These are phyloP conservation scores for Alliaria petiolata DNA, from an alignment of 345 rosid species.

Conservation along the genomic window DNA sequence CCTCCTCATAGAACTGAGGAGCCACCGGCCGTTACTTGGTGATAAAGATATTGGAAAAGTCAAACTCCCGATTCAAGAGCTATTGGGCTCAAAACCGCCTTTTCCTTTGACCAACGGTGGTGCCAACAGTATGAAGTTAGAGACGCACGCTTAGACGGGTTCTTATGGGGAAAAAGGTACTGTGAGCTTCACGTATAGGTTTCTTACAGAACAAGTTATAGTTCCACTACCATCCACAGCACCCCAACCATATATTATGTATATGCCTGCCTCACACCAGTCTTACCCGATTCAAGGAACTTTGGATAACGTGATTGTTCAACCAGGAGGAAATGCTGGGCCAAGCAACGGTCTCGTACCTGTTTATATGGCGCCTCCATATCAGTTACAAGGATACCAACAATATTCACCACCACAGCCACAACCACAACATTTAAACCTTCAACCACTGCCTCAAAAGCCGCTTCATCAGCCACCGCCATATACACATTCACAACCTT, in stretches of 20 bases:
- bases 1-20: conserved; percentile 48
- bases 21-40: conserved; percentile 53
- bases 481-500: too few species aligned
- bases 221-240: background rate
- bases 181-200: conserved; percentile 55
- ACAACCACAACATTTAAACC: background rate
- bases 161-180: conserved; percentile 57
- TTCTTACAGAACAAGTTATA: conserved; percentile 23
- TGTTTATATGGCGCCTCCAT: conserved; percentile 12
- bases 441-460: too few species aligned
- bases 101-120: background rate
- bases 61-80: conserved; percentile 55
- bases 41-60: conserved; percentile 65
- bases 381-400: conserved; percentile 18
- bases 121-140: conserved; percentile 35
- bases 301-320: background rate
- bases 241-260: conserved; percentile 12
- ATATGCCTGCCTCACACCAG: conserved; percentile 14
- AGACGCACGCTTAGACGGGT: conserved; percentile 47
- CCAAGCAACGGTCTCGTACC: conserved; percentile 15
- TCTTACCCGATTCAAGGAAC: background rate
- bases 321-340: background rate
- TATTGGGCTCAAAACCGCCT: conserved; percentile 34
- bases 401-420: conserved; percentile 2
- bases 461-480: too few species aligned